Evolutionary conservation across 371 early-diverging fungal species (phyloP).

Genomic region (Nosema muscidifuracis): DNA sequence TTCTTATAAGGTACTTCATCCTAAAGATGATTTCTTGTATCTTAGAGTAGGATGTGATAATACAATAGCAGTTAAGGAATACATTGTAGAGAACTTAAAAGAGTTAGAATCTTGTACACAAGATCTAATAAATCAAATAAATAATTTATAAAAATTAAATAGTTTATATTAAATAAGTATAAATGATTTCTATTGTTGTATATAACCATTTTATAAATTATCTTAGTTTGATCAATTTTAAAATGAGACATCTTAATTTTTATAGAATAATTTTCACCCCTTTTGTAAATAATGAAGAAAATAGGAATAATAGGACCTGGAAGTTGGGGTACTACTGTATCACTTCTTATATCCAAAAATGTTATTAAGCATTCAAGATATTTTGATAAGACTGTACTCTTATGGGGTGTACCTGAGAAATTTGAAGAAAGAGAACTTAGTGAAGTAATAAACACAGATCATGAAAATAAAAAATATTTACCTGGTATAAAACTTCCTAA

Average conservation of each 20-base stretch:
- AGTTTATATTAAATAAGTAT: no score
- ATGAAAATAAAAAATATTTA: slow-evolving; percentile 89
- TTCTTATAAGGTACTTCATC: slow-evolving; percentile 53
- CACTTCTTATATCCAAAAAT: slow-evolving; percentile 81
- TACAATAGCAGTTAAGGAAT: slow-evolving; percentile 8
- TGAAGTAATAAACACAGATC: slow-evolving; percentile 82
- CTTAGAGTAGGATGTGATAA: slow-evolving; percentile 32
- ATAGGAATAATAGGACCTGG: slow-evolving; percentile 61
- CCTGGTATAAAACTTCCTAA: slow-evolving; percentile 76
- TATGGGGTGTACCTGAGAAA: slow-evolving; percentile 92
- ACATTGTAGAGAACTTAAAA: slow-evolving; percentile 25
- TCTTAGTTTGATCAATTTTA: no score
- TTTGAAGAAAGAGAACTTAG: slow-evolving; percentile 72
- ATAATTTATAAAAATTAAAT: no score
- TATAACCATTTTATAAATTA: no score
- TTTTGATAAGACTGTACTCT: slow-evolving; percentile 72
- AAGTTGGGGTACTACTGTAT: slow-evolving; percentile 76
- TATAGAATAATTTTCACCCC: no score
- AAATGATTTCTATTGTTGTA: no score
- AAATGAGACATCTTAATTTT: no score
- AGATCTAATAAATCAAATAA: slow-evolving; percentile 32
- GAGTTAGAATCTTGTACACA: slow-evolving; percentile 26
- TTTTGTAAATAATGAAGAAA: slow-evolving; percentile 23
- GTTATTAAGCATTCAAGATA: slow-evolving; percentile 65
- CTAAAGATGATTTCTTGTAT: slow-evolving; percentile 37